These are phyloP conservation scores for Aureobasidium zeae DNA, from an alignment of 2,329 filamentous ascomycete species.

Conservation along the genomic window DNA sequence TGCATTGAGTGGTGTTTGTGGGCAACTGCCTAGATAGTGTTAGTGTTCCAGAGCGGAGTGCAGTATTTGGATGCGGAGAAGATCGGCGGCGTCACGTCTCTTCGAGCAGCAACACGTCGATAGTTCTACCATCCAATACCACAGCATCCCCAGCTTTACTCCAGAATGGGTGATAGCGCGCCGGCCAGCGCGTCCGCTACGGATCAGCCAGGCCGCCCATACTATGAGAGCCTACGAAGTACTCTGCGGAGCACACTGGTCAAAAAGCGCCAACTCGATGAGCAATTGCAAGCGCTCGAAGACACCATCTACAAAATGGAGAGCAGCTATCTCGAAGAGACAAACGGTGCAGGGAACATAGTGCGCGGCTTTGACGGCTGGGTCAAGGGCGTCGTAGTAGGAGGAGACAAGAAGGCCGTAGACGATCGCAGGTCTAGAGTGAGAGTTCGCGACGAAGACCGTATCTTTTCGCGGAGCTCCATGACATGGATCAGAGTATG, in stretches of 20 bases:
- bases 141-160: background rate
- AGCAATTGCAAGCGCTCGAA: conserved; percentile 46
- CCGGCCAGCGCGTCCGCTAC: conserved; percentile 30
- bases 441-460: conserved; percentile 57
- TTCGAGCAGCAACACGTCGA: background rate
- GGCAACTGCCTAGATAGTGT: background rate
- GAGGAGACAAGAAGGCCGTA: conserved; percentile 32
- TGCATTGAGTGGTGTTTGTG: background rate
- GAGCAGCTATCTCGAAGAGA: conserved; percentile 81
- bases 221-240: conserved; percentile 63
- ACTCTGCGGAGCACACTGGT: conserved; percentile 58
- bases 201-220: conserved; percentile 44
- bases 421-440: conserved; percentile 56
- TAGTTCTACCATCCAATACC: background rate
- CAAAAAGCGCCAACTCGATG: conserved; percentile 56
- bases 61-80: too few species aligned
- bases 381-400: conserved; percentile 66
- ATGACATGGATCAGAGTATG: conserved; percentile 30
- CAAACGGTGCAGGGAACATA: conserved; percentile 78
- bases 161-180: conserved; percentile 41
- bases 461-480: conserved; percentile 50
- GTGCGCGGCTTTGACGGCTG: conserved; percentile 97
- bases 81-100: background rate
- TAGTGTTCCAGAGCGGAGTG: too few species aligned
- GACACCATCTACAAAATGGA: conserved; percentile 79